phyloP scores from a whole-genome alignment of 495 filamentous ascomycete genomes.

The Xanthoparmelia taractica region DNA sequence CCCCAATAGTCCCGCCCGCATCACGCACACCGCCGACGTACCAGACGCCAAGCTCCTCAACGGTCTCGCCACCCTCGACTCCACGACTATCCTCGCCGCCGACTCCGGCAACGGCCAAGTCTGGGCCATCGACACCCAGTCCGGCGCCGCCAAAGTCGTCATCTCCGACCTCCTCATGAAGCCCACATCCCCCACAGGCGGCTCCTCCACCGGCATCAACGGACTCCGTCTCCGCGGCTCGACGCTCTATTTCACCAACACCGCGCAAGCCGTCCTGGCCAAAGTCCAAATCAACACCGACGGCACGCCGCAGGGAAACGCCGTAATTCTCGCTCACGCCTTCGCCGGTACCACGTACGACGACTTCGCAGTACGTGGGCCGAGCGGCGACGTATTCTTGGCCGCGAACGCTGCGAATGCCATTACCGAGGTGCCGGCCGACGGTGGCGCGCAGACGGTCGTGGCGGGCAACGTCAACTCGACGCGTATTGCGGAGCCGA shows the following conservation, averaged over 20 bases:
- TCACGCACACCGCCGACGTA: neutral
- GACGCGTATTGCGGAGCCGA: slow-evolving; percentile 22
- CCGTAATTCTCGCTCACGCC: neutral
- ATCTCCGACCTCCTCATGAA: slow-evolving; percentile 28
- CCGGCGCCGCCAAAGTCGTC: slow-evolving; percentile 19
- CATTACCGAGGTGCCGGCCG: slow-evolving; percentile 18
- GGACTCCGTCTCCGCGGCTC: slow-evolving; percentile 27
- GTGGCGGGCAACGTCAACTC: slow-evolving; percentile 8
- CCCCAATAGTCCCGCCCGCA: neutral
- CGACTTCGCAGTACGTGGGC: slow-evolving; percentile 27
- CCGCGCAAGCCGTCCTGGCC: slow-evolving; percentile 28
- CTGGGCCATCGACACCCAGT: slow-evolving; percentile 28
- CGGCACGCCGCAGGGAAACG: slow-evolving; percentile 21
- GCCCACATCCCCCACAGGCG: slow-evolving; percentile 21
- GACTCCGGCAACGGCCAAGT: slow-evolving; percentile 27
- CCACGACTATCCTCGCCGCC: slow-evolving; percentile 17
- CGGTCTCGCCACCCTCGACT: slow-evolving; percentile 11
- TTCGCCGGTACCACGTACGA: slow-evolving; percentile 20
- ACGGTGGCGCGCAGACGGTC: neutral
- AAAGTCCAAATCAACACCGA: slow-evolving; percentile 23
- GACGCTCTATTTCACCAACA: slow-evolving; percentile 36
- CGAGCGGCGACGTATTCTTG: slow-evolving; percentile 20
- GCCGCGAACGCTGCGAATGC: slow-evolving; percentile 15
- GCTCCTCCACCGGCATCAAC: slow-evolving; percentile 32
- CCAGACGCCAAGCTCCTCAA: neutral